Conservation (phyloP, 1,284 basidiomycete species). For the Kalmanozyma brasiliensis region DNA sequence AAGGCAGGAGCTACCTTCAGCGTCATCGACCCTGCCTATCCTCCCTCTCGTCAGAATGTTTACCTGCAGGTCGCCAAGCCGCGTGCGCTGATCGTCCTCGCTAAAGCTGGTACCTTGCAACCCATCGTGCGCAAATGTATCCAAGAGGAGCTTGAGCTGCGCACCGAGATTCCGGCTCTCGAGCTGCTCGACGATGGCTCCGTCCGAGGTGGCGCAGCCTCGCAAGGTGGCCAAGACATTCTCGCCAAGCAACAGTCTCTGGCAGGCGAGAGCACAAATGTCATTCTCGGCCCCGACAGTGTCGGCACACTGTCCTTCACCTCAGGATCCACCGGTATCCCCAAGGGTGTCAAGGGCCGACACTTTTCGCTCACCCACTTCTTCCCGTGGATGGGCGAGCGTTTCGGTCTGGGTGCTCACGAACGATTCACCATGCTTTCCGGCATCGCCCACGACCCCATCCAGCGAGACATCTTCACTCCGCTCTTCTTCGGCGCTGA, state of each 20-base stretch:
- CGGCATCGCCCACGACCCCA: constrained; percentile 98
- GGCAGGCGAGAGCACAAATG: constrained; percentile 72
- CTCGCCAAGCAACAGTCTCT: constrained; percentile 72
- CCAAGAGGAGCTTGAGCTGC: constrained; percentile 79
- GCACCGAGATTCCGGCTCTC: constrained; percentile 92
- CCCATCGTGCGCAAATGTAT: constrained; percentile 88
- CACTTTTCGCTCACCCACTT: constrained; percentile 98
- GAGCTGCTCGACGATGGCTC: constrained; percentile 74
- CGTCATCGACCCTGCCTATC: constrained; percentile 98
- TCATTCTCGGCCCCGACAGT: constrained; percentile 91
- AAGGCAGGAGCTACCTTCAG: constrained; percentile 98
- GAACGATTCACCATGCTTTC: constrained; percentile 98
- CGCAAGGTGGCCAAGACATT: constrained; percentile 67
- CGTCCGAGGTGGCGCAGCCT: constrained; percentile 75
- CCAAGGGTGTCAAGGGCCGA: constrained; percentile 94
- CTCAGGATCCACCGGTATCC: constrained; percentile 95
- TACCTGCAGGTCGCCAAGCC: constrained; percentile 95
- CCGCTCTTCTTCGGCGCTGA: constrained; percentile 97
- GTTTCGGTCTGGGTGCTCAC: constrained; percentile 79
- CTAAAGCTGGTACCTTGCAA: constrained; percentile 85
- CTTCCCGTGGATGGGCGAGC: constrained; percentile 98
- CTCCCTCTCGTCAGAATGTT: constrained; percentile 90
- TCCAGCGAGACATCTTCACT: constrained; percentile 99
- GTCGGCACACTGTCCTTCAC: constrained; percentile 96
- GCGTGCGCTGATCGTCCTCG: constrained; percentile 89